Evolutionary conservation across 768 basidiomycete species (phyloP), one percentile per base, ranked within the genome.

Genomic region (Tylopilus balloui): DNA sequence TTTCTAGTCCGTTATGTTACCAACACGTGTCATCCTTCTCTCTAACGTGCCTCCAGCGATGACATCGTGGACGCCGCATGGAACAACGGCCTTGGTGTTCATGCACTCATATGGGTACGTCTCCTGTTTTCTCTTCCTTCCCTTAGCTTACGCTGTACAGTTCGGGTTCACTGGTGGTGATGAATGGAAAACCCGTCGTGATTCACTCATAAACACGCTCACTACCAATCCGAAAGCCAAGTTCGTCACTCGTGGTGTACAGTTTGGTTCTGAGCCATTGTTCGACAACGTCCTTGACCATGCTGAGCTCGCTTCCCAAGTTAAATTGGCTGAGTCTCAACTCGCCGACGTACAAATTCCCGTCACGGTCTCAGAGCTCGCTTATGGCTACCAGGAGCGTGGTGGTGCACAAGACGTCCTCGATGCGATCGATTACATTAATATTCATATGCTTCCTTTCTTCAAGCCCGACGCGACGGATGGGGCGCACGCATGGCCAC

Each of bases 191-290:
- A 65, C 70, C 3, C 77, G 82, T 21, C 75, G 82, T 12, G 73
- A 83, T 54, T 64, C 65, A 3, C 73, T 85, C 40, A 65, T 86
- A 34, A 66, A 61, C 20, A 71, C 72, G 1, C 73, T 86, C 23
- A 78, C 77, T 47, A 76, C 77, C 3, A 85, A 84, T 48, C 72
- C 76, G 2, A 82, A 76, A 53, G 83, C 81, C 14, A 78, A 78
- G 53, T 86, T 79, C 46, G 76, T 86, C 20, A 84, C 81, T 0
- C 78, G 83, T 17, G 80, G 69, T 1, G 65, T 86, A 4, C 84
- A 87, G 51, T 86, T 86, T 53, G 85, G 85, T 27, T 83, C 83
- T 0, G 85, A 86, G 56, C 84, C 85, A 1, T 68, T 86, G 17
- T 87, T 64, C 51, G 85, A 86, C 58, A 48, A 64, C 32, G 85